A percentile compares a stretch with the other conserved stretches of the same genome.
phyloP scores from a whole-genome alignment of 2,329 filamentous ascomycete species.

The Sclerotinia trifoliorum region DNA sequence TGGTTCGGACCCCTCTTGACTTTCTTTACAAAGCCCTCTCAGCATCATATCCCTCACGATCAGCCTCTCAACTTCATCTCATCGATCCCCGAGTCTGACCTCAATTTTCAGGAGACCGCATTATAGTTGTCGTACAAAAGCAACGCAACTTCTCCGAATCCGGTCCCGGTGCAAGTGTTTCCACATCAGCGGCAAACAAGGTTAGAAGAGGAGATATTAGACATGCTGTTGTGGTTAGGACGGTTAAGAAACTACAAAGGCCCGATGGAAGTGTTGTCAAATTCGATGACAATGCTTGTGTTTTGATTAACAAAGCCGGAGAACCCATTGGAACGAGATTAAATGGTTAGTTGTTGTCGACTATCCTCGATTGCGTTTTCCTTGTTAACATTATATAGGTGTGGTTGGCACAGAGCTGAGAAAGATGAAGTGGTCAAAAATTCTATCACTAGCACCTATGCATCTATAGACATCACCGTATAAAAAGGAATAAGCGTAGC shows the following conservation, averaged over 20 bases:
- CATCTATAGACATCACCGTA: constrained; percentile 53
- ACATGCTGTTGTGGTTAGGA: constrained; percentile 93
- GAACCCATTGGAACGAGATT: constrained; percentile 92
- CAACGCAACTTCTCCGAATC: constrained; percentile 77
- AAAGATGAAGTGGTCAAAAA: constrained; percentile 97
- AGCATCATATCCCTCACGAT: background rate
- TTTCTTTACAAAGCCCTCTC: background rate
- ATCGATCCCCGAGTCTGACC: constrained; percentile 2
- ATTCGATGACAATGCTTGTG: constrained; percentile 98
- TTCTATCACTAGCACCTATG: constrained; percentile 88
- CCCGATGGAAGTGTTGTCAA: constrained; percentile 85
- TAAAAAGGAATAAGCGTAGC: constrained; percentile 1
- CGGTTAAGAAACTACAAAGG: constrained; percentile 80
- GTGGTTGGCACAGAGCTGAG: constrained; percentile 87
- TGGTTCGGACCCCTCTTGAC: constrained; percentile 55
- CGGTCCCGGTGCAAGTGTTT: constrained; percentile 68
- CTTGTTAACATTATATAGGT: constrained; percentile 47
- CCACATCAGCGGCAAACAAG: constrained; percentile 77
- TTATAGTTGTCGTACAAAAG: constrained; percentile 97
- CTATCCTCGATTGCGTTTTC: background rate
- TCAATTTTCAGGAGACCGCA: constrained; percentile 72
- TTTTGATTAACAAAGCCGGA: constrained; percentile 93
- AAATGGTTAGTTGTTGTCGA: constrained; percentile 57
- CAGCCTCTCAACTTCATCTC: background rate
- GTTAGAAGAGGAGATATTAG: constrained; percentile 95